These are phyloP conservation scores for Ceratorhiza oryzae-sativae DNA, from an alignment of 1,284 basidiomycete genomes.

Conservation along the genomic window DNA sequence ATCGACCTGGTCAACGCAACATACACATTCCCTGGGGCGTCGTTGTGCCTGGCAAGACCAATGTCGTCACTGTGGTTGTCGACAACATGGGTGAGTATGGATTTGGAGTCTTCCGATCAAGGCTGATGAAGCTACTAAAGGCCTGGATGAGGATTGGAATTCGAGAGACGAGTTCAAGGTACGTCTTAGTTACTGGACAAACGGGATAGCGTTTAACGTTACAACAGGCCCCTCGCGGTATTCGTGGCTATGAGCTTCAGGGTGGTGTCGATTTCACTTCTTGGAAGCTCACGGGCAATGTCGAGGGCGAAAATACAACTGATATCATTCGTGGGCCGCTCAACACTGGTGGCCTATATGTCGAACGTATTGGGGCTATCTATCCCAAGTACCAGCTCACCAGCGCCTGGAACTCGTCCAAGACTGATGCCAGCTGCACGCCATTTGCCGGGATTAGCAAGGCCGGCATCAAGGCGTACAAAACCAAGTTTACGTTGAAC, in stretches of 20 bases:
- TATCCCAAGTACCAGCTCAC: constrained; percentile 25
- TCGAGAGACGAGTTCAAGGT: constrained; percentile 47
- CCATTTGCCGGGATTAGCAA: constrained; percentile 14
- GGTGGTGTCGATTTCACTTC: constrained; percentile 29
- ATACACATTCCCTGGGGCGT: constrained; percentile 49
- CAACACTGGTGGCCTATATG: constrained; percentile 28
- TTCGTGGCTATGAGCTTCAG: constrained; percentile 45
- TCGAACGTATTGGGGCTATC: constrained; percentile 29
- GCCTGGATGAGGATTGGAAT: constrained; percentile 46
- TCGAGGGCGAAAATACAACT: constrained; percentile 20
- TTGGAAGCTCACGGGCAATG: constrained; percentile 36
- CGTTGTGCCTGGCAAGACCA: constrained; percentile 47
- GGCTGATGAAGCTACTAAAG: constrained; percentile 14
- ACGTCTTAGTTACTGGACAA: not conserved
- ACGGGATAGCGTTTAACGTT: not conserved
- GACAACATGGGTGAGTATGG: constrained; percentile 49
- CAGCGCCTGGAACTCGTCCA: constrained; percentile 27
- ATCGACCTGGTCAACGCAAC: constrained; percentile 46
- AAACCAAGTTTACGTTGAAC: constrained; percentile 30
- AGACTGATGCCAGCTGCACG: constrained; percentile 19
- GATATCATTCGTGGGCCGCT: constrained; percentile 35
- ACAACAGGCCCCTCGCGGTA: constrained; percentile 47
- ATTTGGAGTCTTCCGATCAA: not conserved
- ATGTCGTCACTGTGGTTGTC: constrained; percentile 50
- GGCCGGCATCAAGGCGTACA: constrained; percentile 34